phyloP scores from a whole-genome alignment of 352 stramenopile genomes.

The Globisporangium megalacanthum region DNA sequence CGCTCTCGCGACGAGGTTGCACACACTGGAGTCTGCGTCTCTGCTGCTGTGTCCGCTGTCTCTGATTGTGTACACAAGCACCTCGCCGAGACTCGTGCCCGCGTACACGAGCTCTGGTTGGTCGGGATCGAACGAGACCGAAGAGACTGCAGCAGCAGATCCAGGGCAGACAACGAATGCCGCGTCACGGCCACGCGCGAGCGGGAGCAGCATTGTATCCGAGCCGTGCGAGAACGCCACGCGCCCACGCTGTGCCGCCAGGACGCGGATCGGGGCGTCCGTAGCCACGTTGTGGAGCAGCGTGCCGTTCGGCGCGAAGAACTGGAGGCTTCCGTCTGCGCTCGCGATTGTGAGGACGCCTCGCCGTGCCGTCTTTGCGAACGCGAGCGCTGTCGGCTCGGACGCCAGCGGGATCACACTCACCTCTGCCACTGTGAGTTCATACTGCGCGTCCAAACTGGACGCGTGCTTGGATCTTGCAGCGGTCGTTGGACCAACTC shows the following conservation, averaged over 20 bases:
- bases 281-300: constrained; percentile 29
- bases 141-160: constrained; percentile 26
- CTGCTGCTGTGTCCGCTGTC: constrained; percentile 1
- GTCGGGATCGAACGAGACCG: constrained; percentile 38
- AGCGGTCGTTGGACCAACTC: background rate
- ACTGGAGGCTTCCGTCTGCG: constrained; percentile 11
- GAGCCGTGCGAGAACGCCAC: constrained; percentile 38
- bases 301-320: constrained; percentile 44
- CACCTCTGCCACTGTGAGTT: constrained; percentile 1
- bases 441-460: background rate
- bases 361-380: constrained; percentile 15
- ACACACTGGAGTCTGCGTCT: background rate
- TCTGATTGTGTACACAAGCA: constrained; percentile 31
- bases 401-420: constrained; percentile 6
- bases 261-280: constrained; percentile 10
- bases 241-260: constrained; percentile 34
- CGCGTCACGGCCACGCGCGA: constrained; percentile 21
- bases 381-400: constrained; percentile 8
- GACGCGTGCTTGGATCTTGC: background rate
- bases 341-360: constrained; percentile 19
- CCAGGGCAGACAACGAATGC: constrained; percentile 34
- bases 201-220: constrained; percentile 20
- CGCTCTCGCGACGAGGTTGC: constrained; percentile 2
- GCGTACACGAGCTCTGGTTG: constrained; percentile 39
- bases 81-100: constrained; percentile 34